phyloP scores from a whole-genome alignment of 2,329 filamentous ascomycete species.

The Penicillium verrucosum region DNA sequence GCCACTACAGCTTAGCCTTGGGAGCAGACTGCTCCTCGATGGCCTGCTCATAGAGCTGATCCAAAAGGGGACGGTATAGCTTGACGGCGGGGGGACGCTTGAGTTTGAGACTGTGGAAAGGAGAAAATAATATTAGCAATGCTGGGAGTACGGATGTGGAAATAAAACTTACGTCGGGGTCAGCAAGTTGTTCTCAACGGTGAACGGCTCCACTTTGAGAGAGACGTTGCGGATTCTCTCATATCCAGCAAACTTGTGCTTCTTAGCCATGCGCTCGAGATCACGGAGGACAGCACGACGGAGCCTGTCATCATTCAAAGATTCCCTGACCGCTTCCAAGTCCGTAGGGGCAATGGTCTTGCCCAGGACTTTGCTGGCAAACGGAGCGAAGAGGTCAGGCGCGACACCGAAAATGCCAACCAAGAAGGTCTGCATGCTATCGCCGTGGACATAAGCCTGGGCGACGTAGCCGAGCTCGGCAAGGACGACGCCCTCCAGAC shows the following conservation, averaged over 20 bases:
- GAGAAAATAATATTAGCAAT: conserved; percentile 16
- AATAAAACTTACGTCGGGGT: conserved; percentile 51
- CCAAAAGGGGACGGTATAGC: conserved; percentile 56
- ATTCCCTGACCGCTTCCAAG: conserved; percentile 62
- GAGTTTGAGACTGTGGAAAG: conserved; percentile 59
- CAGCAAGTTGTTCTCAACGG: conserved; percentile 81
- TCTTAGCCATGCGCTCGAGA: conserved; percentile 72
- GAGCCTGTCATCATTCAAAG: conserved; percentile 66
- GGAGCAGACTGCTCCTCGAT: conserved; percentile 37
- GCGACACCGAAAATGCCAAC: conserved; percentile 88
- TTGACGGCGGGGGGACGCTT: conserved; percentile 68
- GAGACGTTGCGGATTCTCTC: conserved; percentile 74
- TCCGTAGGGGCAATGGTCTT: conserved; percentile 64
- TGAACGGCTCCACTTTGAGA: conserved; percentile 84
- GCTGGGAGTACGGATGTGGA: background rate
- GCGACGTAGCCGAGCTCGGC: conserved; percentile 74
- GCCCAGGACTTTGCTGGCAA: conserved; percentile 72
- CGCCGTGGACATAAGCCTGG: conserved; percentile 86
- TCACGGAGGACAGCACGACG: conserved; percentile 72
- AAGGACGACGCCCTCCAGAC: conserved; percentile 91
- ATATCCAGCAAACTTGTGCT: conserved; percentile 87
- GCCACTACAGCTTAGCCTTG: conserved; percentile 40
- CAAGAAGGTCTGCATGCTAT: conserved; percentile 74
- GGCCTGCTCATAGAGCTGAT: conserved; percentile 60
- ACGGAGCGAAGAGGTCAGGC: conserved; percentile 76